phyloP scores from a whole-genome alignment of 1,139 yeast species.

The Nakaseomyces bracarensis region DNA sequence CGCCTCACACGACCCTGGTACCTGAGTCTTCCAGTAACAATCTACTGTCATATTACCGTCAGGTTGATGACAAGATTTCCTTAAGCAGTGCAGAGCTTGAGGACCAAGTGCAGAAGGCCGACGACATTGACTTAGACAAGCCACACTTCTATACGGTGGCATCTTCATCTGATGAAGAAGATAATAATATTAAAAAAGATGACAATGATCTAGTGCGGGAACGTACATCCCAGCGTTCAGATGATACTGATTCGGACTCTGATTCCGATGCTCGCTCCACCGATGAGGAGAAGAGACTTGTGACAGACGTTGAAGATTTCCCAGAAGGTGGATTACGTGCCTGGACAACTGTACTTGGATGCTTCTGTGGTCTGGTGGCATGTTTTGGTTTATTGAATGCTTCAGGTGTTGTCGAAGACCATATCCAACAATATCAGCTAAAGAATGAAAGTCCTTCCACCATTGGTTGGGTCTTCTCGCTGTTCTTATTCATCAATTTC shows the following conservation, averaged over 20 bases:
- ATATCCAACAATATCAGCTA: slow-evolving; percentile 47
- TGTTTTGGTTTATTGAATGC: slow-evolving; percentile 54
- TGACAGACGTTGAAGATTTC: slow-evolving; percentile 17
- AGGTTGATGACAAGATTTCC: slow-evolving; percentile 2
- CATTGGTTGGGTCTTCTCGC: slow-evolving; percentile 61
- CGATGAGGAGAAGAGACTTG: not conserved
- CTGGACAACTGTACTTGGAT: slow-evolving; percentile 47
- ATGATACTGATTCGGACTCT: slow-evolving; percentile 1
- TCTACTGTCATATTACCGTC: slow-evolving; percentile 2
- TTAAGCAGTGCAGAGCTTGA: slow-evolving; percentile 2
- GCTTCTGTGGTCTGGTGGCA: slow-evolving; percentile 50
- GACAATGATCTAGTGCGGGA: not conserved
- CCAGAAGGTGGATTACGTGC: slow-evolving; percentile 56
- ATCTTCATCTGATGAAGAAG: not conserved
- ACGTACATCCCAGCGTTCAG: not conserved
- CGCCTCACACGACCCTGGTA: slow-evolving; percentile 3
- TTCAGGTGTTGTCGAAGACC: slow-evolving; percentile 56
- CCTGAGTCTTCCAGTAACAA: slow-evolving; percentile 1
- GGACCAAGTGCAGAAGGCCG: not conserved
- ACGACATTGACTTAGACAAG: not conserved
- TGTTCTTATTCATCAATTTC: slow-evolving; percentile 48
- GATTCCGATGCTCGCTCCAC: not conserved
- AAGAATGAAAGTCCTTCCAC: slow-evolving; percentile 39
- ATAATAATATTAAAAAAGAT: not conserved
- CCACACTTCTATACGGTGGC: not conserved